Evolutionary conservation across 1,284 basidiomycete genomes (phyloP), one percentile per base, ranked within the genome.

Genomic region (Polyporus tsugae): DNA sequence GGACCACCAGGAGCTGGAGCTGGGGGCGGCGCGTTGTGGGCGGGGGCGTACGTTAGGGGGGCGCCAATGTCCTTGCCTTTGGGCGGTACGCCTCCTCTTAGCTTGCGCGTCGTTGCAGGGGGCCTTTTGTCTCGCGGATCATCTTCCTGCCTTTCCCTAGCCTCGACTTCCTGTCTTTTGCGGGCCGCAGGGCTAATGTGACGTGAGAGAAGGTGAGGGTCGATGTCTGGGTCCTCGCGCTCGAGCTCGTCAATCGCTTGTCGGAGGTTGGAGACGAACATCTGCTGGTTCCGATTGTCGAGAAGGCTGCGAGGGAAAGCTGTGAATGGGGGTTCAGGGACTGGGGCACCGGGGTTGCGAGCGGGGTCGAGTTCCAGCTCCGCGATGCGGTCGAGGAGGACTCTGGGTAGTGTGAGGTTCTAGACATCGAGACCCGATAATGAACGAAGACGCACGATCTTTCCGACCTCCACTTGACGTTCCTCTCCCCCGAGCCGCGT

Each of bases 401-500:
- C 76, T 66, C 89, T 91, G 75, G 36, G 29, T 57, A 61, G 39
- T 39, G 33, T 70, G 55, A 73, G 67, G 55, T 55, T 67, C n/a
- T 38, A 53, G 62, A 35, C 41, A 25, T 19, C 60, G 49, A 25
- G 46, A 64, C 35, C 41, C 46, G 49, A 63, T 55, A 62, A 58
- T 49, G 67, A 70, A 61, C 62, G 58, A 33, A 62, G 39, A 84
- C 89, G 69, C 75, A 91, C 90, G 85, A 83, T 82, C 84, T 78
- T 76, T 91, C 89, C 70, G 86, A 82, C 60, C 84, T 81, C 80
- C 88, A 86, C 72, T 84, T 85, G 63, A 85, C 81, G 72, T 88
- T 89, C 53, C 87, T 84, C 78, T 90, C 87, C 61, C 85, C 85
- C 10, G 88, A 88, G 58, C 80, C 81, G 64, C 83, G 83, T 52